Base-by-base conservation (phyloP, 371 early-diverging fungal genomes). In the Mucor mucedo region DNA sequence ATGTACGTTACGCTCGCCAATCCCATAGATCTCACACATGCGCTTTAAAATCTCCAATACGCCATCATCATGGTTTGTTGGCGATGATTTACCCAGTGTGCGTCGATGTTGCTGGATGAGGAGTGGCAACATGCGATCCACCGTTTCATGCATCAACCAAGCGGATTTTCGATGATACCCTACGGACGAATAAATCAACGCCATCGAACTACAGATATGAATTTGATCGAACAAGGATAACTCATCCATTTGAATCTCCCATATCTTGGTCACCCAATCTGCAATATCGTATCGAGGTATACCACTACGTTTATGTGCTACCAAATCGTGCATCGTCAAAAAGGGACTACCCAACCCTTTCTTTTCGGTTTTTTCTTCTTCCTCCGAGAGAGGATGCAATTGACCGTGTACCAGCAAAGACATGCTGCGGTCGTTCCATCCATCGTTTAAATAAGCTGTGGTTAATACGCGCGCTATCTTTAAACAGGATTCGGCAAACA, bases 81-180 rank as follows among this genome's bases (percentile, higher is more conserved):
- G 35, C 0, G 60, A 42, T 42, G 61, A 62, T 29, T 60, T 79
- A 30, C 56, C 67, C 63, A 21, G 75, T 68, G 21, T 21, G 21
- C 21, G 21, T 50, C 83, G 70, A 5, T 81, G 75, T 49, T 69
- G 54, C 5, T 86, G 86, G 40, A 84, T 80, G 33, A 87, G 52
- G 1, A 89, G 61, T 0, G 88, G 86, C 5, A 84, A 42, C 66
- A 91, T 86, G n/a, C 81, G 68, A 3, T 84, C 79, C 4, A 83
- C 77, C 29, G 87, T 84, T 63, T 87, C 83, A 21, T 91, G 77
- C 71, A 93, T 78, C 45, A 84, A 82, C 69, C 92, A 90, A 2
- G 91, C 89, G 40, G 92, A 88, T 66, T 93, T 93, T 21, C 93
- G 70, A 40, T 82, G 73, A 56, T 84, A 86, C 11, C 89, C 91